Evolutionary conservation across 139 green algal species (phyloP).

Genomic region (Coelastrella sp.): DNA sequence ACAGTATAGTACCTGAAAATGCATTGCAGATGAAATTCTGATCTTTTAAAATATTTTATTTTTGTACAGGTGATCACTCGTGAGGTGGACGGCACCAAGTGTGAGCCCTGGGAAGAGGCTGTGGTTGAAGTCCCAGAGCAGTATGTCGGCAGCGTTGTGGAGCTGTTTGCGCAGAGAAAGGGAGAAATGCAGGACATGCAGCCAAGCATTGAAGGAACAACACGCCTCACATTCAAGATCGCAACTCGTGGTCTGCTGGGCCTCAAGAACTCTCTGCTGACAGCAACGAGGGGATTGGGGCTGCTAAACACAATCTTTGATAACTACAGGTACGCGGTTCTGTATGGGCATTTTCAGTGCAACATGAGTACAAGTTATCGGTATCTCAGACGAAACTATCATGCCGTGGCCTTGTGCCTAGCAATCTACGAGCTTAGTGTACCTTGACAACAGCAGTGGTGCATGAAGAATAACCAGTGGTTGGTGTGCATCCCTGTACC

Average conservation of each 20-base stretch:
- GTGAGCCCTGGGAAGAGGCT: conserved; percentile 96
- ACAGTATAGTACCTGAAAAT: not conserved
- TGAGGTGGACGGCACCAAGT: conserved; percentile 76
- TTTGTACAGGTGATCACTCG: conserved; percentile 88
- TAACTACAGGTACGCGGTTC: conserved; percentile 61
- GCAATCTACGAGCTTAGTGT: too few relatives aligned
- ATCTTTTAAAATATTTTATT: not conserved
- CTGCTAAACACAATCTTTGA: conserved; percentile 96
- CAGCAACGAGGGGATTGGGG: conserved; percentile 94
- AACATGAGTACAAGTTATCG: too few relatives aligned
- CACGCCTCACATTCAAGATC: conserved; percentile 79
- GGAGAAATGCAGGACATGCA: conserved; percentile 95
- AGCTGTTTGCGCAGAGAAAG: conserved; percentile 94
- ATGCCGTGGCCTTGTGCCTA: too few relatives aligned
- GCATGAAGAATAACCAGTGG: too few relatives aligned
- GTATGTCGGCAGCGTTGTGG: conserved; percentile 79
- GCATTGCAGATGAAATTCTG: not conserved
- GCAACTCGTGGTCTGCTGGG: conserved; percentile 96
- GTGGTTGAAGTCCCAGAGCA: conserved; percentile 83
- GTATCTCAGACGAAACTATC: too few relatives aligned
- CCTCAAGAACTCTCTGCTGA: conserved; percentile 95
- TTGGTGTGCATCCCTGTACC: too few relatives aligned
- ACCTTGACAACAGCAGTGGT: too few relatives aligned
- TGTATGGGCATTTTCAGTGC: conserved; percentile 20
- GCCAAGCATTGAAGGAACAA: conserved; percentile 59